These are phyloP conservation scores for Rhododendron kiyosumense DNA, from an alignment of 148 eudicot genomes.

Conservation along the genomic window DNA sequence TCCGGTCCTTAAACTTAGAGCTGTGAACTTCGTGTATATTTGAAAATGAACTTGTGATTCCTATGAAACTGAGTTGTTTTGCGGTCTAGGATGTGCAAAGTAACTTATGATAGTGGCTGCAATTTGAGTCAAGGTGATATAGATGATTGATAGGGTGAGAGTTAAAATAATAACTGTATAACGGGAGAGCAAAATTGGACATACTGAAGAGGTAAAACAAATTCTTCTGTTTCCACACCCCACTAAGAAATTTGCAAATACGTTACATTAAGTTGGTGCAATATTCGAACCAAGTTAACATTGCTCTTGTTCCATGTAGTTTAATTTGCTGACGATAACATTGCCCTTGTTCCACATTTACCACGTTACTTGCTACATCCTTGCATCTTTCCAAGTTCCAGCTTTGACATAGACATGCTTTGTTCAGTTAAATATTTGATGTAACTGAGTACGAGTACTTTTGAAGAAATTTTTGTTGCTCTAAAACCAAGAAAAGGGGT, in stretches of 20 bases:
- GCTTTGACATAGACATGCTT: not conserved
- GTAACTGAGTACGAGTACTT: not conserved
- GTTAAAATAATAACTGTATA: not conserved
- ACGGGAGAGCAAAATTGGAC: not conserved
- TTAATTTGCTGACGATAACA: not conserved
- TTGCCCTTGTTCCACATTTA: too few species aligned
- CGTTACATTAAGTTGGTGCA: not conserved
- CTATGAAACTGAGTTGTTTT: not conserved
- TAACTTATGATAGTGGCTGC: not conserved
- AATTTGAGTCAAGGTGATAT: not conserved
- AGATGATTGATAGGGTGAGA: not conserved
- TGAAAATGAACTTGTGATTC: not conserved
- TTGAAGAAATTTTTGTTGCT: not conserved
- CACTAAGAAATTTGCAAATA: not conserved
- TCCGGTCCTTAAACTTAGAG: not conserved
- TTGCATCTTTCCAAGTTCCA: not conserved
- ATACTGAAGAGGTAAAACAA: not conserved
- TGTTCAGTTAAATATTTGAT: not conserved
- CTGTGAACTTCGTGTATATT: not conserved
- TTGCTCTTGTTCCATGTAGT: not conserved
- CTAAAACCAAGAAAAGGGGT: not conserved
- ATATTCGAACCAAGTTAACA: not conserved
- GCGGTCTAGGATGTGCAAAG: not conserved
- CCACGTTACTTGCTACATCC: not conserved
- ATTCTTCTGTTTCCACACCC: not conserved